Evolutionary conservation across 2,329 filamentous ascomycete species (phyloP).

Genomic region (Neopestalotiopsis sp.): DNA sequence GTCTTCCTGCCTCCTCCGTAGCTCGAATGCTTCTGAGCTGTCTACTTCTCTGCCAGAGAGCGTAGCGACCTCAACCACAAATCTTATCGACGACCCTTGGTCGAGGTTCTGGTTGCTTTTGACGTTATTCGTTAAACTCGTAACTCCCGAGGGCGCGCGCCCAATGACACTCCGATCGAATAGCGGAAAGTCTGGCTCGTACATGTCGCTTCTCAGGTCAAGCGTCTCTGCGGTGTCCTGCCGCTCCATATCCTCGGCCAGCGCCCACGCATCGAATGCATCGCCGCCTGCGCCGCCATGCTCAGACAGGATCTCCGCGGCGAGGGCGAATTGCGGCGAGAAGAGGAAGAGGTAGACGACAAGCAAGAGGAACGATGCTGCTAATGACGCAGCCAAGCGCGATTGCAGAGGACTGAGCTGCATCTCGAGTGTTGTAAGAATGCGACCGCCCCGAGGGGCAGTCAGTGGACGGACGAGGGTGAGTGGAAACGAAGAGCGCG

Average conservation of each 20-base stretch:
- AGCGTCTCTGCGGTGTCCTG: conserved; percentile 17
- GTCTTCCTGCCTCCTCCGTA: conserved; percentile 26
- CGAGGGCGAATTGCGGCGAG: conserved; percentile 65
- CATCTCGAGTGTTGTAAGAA: conserved; percentile 42
- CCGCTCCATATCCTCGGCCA: conserved; percentile 27
- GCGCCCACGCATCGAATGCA: conserved; percentile 22
- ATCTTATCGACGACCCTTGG: conserved; percentile 66
- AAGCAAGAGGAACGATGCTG: conserved; percentile 63
- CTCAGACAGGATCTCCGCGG: conserved; percentile 50
- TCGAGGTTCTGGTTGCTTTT: conserved; percentile 63
- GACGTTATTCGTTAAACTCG: conserved; percentile 68
- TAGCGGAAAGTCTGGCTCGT: conserved; percentile 65
- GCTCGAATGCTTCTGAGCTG: conserved; percentile 26
- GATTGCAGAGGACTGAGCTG: conserved; percentile 73
- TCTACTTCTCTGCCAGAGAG: conserved; percentile 47
- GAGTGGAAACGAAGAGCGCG: background rate
- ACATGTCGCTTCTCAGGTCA: conserved; percentile 39
- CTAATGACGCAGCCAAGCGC: conserved; percentile 71
- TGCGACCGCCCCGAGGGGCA: conserved; percentile 48
- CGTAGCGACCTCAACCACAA: conserved; percentile 64
- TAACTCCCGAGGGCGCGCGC: conserved; percentile 57
- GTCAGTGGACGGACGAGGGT: conserved; percentile 3
- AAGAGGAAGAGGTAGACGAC: conserved; percentile 66
- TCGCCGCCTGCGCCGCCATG: conserved; percentile 22
- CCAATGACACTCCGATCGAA: conserved; percentile 69